A percentile compares a stretch with the other conserved stretches of the same genome.
Conservation (phyloP, 1,284 basidiomycete species). For the Tylopilus sp. region DNA sequence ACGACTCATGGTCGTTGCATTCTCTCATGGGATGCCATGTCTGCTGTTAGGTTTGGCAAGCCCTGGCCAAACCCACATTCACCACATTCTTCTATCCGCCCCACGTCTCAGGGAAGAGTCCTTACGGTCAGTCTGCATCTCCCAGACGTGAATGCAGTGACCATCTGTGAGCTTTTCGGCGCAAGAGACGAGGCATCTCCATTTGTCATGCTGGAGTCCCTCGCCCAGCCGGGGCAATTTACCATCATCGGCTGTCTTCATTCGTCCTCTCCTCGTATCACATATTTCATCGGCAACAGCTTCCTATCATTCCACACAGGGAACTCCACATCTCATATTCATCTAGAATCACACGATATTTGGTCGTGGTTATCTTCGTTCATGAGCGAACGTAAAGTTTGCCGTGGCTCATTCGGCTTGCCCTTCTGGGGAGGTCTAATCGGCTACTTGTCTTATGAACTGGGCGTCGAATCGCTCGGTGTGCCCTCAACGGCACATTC, state of each 20-base stretch:
- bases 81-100: constrained; percentile 23
- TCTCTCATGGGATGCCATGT: constrained; percentile 41
- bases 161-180: constrained; percentile 61
- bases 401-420: constrained; percentile 47
- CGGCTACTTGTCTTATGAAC: constrained; percentile 72
- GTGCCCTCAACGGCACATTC: constrained; percentile 36
- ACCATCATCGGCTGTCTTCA: constrained; percentile 65
- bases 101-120: constrained; percentile 32
- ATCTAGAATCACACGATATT: constrained; percentile 48
- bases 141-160: constrained; percentile 42
- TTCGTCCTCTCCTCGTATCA: constrained; percentile 54
- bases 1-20: constrained; percentile 37
- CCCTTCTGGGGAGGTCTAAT: constrained; percentile 81
- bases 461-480: constrained; percentile 58
- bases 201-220: constrained; percentile 75
- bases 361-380: constrained; percentile 74
- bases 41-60: constrained; percentile 42
- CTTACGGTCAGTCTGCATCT: constrained; percentile 43
- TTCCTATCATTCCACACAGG: constrained; percentile 45
- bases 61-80: constrained; percentile 54
- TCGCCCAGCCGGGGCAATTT: constrained; percentile 68
- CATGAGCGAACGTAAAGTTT: constrained; percentile 52
- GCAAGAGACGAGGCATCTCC: constrained; percentile 55
- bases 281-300: constrained; percentile 52
- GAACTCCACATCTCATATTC: constrained; percentile 32